Conservation (phyloP, 768 basidiomycete genomes). For the Omphalotus guepiniiformis region DNA sequence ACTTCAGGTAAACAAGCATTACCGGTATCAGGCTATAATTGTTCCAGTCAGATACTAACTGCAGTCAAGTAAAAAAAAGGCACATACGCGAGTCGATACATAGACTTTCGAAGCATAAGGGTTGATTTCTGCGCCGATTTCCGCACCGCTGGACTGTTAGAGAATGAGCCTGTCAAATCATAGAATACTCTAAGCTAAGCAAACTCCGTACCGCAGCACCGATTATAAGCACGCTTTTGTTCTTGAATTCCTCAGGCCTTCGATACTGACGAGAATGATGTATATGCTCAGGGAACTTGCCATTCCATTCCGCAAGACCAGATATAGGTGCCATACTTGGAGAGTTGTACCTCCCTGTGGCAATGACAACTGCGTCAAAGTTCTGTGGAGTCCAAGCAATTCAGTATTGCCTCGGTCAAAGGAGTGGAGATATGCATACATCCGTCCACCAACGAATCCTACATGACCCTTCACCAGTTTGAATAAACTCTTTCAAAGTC, state of each 20-base stretch:
- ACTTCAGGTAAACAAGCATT: neutral
- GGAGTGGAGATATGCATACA: slow-evolving; percentile 15
- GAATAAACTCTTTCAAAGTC: slow-evolving; percentile 28
- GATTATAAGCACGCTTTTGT: slow-evolving; percentile 38
- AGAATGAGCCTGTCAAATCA: neutral
- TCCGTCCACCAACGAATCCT: slow-evolving; percentile 34
- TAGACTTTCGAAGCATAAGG: slow-evolving; percentile 28
- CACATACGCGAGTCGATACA: slow-evolving; percentile 22
- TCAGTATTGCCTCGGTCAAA: neutral
- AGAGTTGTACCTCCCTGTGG: slow-evolving; percentile 31
- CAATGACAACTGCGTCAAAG: slow-evolving; percentile 32
- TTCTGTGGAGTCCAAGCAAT: slow-evolving; percentile 20
- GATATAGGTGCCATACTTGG: slow-evolving; percentile 28
- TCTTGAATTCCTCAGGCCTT: slow-evolving; percentile 28
- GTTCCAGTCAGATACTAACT: neutral
- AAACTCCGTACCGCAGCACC: slow-evolving; percentile 26
- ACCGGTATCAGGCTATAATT: neutral
- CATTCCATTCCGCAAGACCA: slow-evolving; percentile 31
- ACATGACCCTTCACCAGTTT: slow-evolving; percentile 13
- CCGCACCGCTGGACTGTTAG: slow-evolving; percentile 29
- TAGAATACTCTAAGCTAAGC: neutral
- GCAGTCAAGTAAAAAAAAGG: neutral
- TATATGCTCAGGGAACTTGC: slow-evolving; percentile 29
- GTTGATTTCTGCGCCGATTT: slow-evolving; percentile 33
- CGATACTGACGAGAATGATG: slow-evolving; percentile 41